A percentile compares a stretch with the other conserved stretches of the same genome.
phyloP scores from a whole-genome alignment of 257 asterid genomes.

The Capsicum rhomboideum region DNA sequence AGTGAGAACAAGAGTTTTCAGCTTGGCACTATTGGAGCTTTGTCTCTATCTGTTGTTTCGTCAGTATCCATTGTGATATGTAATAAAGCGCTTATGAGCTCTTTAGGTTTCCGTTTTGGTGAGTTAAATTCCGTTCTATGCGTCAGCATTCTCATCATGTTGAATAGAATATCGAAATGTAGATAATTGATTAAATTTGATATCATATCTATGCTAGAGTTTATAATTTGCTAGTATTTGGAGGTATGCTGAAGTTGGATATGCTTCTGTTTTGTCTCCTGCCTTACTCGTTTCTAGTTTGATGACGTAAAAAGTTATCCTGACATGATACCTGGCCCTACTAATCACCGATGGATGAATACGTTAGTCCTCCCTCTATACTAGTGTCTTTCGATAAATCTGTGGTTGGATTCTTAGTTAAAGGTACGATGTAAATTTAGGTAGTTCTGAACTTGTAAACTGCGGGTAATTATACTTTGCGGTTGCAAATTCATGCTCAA shows the following conservation, averaged over 20 bases:
- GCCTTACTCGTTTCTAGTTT: background rate
- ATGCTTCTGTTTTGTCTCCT: background rate
- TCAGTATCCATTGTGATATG: constrained; percentile 82
- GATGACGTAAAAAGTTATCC: background rate
- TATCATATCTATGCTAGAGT: background rate
- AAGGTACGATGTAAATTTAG: background rate
- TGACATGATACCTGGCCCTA: background rate
- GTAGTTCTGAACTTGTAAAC: background rate
- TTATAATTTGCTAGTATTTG: background rate
- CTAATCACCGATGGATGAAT: background rate
- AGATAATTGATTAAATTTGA: background rate
- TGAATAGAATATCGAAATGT: background rate
- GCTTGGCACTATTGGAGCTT: constrained; percentile 74
- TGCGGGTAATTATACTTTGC: background rate
- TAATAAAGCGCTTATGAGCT: constrained; percentile 82
- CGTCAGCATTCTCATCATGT: background rate
- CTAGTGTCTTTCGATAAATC: background rate
- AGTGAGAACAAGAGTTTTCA: constrained; percentile 54
- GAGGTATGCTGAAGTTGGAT: background rate
- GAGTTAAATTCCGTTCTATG: constrained; percentile 17
- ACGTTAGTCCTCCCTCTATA: background rate
- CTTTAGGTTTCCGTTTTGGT: constrained; percentile 70
- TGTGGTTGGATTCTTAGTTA: background rate
- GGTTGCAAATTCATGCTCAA: background rate
- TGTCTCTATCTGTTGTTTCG: constrained; percentile 70